Base-by-base conservation (phyloP, 108 stramenopile genomes). In the Stephanodiscus minutulus region DNA sequence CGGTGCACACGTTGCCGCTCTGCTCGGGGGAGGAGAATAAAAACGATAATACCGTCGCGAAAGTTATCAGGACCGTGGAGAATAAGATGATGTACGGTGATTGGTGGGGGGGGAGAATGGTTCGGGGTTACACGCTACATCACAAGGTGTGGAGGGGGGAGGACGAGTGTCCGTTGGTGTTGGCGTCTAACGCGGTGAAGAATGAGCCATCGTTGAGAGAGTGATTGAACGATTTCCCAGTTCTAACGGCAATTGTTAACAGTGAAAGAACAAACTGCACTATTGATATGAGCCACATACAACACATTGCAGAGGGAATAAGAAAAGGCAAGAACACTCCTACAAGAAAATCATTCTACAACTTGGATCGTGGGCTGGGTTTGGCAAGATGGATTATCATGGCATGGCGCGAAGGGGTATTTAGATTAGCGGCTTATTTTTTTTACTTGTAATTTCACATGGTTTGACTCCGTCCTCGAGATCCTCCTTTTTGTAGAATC, bases 1-100 rank as follows among this genome's bases (percentile, higher is more conserved):
- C 96, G 31, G 90, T 97, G 53, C 97, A 97, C 70, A 88, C 84
- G 5, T 57, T 88, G 48, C 95, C 92, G 9, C 64, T 93, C 12
- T 91, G 88, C 47, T 54, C 73, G 28, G 91, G 90, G 54, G 62
- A 74, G 18, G 91, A 95, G 2, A 92, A 92, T 79, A 66, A 61
- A 20, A 65, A 64, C 20, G 94, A 96, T 77, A 93, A 96, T 65
- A 87, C 54, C 20, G 78, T 89, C 20, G 88, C 92, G 13, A 85
- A 68, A 27, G 52, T 86, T 15, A 60, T 91, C 39, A 86, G 94
- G 55, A 66, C 73, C 7, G 74, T 74, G 18, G 94, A 96, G 76
- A 95, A 95, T 73, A 79, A 66, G 24, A 55, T 79, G 5, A 72
- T 95, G 60, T 95, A 95, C 66, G 76, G 80, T 10, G 78, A 87